phyloP scores from a whole-genome alignment of 1,139 yeast species.

The Taphrina flavorubra region DNA sequence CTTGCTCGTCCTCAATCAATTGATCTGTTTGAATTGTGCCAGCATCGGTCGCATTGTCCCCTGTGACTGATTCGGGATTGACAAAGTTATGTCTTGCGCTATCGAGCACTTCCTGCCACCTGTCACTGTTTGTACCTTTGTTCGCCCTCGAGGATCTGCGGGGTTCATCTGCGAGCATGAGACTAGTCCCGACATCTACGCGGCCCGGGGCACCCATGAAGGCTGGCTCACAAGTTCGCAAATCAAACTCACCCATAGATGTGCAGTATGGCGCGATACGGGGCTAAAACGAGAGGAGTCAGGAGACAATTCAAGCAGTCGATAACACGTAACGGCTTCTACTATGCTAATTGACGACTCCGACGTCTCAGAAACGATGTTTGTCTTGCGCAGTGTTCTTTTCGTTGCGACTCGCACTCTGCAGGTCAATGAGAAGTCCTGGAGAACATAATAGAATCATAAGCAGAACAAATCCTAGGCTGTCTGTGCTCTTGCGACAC shows the following conservation, averaged over 20 bases:
- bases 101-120: constrained; percentile 37
- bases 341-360: constrained; percentile 1
- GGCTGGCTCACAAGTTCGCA: neutral
- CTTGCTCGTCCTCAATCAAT: constrained; percentile 9
- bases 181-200: neutral
- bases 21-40: constrained; percentile 23
- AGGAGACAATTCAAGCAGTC: constrained; percentile 18
- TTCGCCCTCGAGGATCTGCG: constrained; percentile 37
- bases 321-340: constrained; percentile 4
- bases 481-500: too few species aligned
- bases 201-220: neutral
- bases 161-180: constrained; percentile 26
- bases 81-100: constrained; percentile 34
- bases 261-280: neutral
- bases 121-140: constrained; percentile 36
- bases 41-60: constrained; percentile 34
- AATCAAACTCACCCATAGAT: constrained; percentile 18
- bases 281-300: neutral
- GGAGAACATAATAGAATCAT: too few species aligned
- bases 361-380: neutral
- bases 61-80: constrained; percentile 32
- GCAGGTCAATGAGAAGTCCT: too few species aligned
- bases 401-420: too few species aligned
- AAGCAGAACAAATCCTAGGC: too few species aligned
- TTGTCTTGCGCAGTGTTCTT: neutral